A percentile compares a stretch with the other conserved stretches of the same genome.
Conservation (phyloP, 192 early-diverging fungal genomes). For the Dispira simplex region DNA sequence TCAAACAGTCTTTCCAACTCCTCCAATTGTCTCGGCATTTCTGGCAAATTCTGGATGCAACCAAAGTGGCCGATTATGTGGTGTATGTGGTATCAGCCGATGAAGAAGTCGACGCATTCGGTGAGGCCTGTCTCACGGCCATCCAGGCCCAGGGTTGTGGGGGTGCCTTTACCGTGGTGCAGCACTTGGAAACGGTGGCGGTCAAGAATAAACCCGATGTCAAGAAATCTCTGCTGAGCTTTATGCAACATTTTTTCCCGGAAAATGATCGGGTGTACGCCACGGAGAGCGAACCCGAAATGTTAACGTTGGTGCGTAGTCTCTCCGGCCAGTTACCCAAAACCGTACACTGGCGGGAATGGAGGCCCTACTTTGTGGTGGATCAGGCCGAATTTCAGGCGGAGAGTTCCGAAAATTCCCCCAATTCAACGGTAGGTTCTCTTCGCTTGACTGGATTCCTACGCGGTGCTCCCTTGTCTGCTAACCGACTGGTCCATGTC, state of each 20-base stretch:
- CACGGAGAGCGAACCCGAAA: constrained; percentile 37
- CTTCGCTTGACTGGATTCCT: constrained; percentile 76
- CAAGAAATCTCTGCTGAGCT: constrained; percentile 73
- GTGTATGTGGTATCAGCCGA: constrained; percentile 76
- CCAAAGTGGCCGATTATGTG: constrained; percentile 85
- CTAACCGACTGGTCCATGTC: constrained; percentile 83
- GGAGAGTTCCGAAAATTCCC: constrained; percentile 14
- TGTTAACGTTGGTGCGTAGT: constrained; percentile 50
- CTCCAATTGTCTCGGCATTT: constrained; percentile 62
- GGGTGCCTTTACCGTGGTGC: constrained; percentile 49
- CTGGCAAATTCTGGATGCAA: constrained; percentile 71
- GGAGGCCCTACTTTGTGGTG: constrained; percentile 72
- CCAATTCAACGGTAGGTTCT: constrained; percentile 33
- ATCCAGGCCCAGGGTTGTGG: constrained; percentile 84
- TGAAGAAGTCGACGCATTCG: constrained; percentile 88
- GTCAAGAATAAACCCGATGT: constrained; percentile 54
- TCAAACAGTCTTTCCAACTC: constrained; percentile 85
- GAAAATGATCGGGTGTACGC: constrained; percentile 57
- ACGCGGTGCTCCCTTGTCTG: constrained; percentile 69
- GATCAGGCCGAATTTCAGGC: constrained; percentile 57
- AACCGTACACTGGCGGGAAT: constrained; percentile 70
- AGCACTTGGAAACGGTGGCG: constrained; percentile 45
- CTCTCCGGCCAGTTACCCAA: constrained; percentile 67
- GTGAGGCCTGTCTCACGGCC: constrained; percentile 62
- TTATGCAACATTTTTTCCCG: constrained; percentile 79